phyloP scores from a whole-genome alignment of 1,284 basidiomycete genomes.

The Tetrapyrgos nigripes region DNA sequence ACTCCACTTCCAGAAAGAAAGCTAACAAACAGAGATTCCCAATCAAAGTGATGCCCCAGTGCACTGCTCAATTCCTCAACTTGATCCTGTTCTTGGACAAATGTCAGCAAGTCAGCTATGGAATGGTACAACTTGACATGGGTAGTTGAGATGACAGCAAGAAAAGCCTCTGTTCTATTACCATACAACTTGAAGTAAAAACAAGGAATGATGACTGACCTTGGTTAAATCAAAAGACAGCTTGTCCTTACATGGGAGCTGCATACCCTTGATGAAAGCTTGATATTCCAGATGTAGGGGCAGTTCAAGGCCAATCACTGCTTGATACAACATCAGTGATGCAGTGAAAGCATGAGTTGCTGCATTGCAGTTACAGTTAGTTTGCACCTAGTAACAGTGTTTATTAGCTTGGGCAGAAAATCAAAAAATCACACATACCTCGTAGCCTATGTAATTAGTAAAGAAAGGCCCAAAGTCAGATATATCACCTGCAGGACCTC shows the following conservation, averaged over 20 bases:
- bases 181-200: neutral
- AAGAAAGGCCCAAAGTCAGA: neutral
- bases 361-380: neutral
- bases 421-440: neutral
- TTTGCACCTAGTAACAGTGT: neutral
- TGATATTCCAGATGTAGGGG: conserved; percentile 3
- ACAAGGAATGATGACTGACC: neutral
- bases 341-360: neutral
- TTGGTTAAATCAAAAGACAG: neutral
- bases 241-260: neutral
- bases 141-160: neutral
- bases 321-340: conserved; percentile 3
- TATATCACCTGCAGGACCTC: neutral
- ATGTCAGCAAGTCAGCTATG: neutral
- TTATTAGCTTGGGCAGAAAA: neutral
- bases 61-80: too few species aligned
- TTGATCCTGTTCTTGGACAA: too few species aligned
- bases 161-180: neutral
- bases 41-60: too few species aligned
- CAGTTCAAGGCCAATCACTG: conserved; percentile 1
- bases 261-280: neutral
- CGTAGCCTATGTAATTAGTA: neutral
- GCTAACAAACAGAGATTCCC: too few species aligned
- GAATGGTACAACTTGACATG: neutral
- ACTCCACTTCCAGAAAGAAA: too few species aligned